Evolutionary conservation across 495 filamentous ascomycete species (phyloP).

Genomic region (Penicillium psychrofluorescens): DNA sequence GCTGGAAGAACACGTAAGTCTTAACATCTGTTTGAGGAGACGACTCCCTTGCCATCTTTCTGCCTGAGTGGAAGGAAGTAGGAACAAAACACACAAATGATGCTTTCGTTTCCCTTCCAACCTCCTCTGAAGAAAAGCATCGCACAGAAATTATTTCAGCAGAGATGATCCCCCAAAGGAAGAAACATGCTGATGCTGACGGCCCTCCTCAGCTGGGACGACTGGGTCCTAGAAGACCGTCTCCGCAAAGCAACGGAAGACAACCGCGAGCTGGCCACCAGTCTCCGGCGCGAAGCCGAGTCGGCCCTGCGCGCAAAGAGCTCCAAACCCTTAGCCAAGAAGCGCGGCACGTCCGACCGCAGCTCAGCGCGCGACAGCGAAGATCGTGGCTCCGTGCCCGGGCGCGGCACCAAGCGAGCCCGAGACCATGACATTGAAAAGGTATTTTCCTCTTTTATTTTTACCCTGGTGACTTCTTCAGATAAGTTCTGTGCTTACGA

Average conservation of each 20-base stretch:
- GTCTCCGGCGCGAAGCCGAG: constrained; percentile 37
- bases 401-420: constrained; percentile 59
- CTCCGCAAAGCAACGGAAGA: constrained; percentile 91
- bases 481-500: constrained; percentile 1
- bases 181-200: constrained; percentile 8
- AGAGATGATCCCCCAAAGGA: neutral
- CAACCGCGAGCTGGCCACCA: constrained; percentile 73
- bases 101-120: neutral
- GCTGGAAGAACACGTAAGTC: constrained; percentile 93
- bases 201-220: constrained; percentile 68
- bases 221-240: constrained; percentile 94
- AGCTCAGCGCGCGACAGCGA: constrained; percentile 81
- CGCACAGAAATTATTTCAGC: too few species aligned
- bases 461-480: neutral
- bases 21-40: neutral
- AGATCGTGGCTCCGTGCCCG: constrained; percentile 65
- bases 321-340: constrained; percentile 47
- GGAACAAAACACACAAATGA: neutral
- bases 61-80: too few species aligned
- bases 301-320: constrained; percentile 29
- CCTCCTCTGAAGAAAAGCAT: neutral
- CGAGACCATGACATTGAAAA: constrained; percentile 82
- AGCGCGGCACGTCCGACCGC: constrained; percentile 61
- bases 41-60: too few species aligned
- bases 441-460: constrained; percentile 33